A percentile compares a stretch with the other conserved stretches of the same genome.
These are phyloP conservation scores for Tympanopsis confertula DNA, from an alignment of 2,329 filamentous ascomycete species.

Conservation along the genomic window DNA sequence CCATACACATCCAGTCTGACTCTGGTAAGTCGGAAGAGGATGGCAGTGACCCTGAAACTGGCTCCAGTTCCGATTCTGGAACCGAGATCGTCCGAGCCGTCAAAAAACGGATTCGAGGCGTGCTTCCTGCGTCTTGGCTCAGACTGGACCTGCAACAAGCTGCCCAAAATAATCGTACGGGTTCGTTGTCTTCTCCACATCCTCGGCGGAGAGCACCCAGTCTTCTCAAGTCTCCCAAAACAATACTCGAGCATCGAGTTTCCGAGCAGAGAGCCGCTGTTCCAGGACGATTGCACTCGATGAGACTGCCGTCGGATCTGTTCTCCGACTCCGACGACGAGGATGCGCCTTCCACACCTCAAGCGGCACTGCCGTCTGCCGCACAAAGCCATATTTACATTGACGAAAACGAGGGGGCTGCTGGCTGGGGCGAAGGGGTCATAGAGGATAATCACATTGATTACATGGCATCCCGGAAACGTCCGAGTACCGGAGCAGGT, in stretches of 20 bases:
- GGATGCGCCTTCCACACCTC: constrained; percentile 11
- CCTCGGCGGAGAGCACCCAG: constrained; percentile 4
- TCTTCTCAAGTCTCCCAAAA: background rate
- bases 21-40: no score
- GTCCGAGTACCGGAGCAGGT: background rate
- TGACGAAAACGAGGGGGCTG: constrained; percentile 14
- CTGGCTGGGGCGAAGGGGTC: constrained; percentile 13
- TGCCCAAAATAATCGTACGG: constrained; percentile 16
- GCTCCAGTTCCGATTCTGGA: background rate
- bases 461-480: constrained; percentile 26
- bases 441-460: constrained; percentile 41
- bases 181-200: constrained; percentile 13
- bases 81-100: background rate
- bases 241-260: no score
- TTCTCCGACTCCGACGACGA: constrained; percentile 29
- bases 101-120: constrained; percentile 40
- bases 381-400: constrained; percentile 1
- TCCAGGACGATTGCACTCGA: no score
- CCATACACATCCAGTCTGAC: no score
- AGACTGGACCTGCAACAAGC: constrained; percentile 39
- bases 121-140: constrained; percentile 58
- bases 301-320: background rate
- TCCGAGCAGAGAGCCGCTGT: no score
- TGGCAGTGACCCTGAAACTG: no score
- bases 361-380: constrained; percentile 5